Base-by-base conservation (phyloP, 495 filamentous ascomycete species). In the Aspergillus taichungensis region DNA sequence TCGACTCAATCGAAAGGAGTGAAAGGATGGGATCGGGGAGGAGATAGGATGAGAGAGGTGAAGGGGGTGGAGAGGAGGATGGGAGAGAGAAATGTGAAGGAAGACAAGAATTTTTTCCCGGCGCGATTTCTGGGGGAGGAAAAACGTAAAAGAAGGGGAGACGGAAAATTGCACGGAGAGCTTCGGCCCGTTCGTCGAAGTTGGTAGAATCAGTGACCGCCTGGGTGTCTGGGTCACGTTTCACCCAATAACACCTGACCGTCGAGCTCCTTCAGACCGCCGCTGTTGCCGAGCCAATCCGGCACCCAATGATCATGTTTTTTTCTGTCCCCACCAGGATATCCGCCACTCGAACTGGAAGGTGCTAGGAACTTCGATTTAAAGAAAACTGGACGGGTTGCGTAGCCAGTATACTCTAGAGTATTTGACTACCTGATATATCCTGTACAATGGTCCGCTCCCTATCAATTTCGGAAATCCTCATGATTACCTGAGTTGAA, bases 141-240 rank as follows among this genome's bases (percentile, higher is more conserved):
- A 45, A 47, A 45, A 45, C 41, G 49, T 43, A 49, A 52, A 48
- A 52, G 43, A 48, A 51, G 63, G 57, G 57, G 52, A 60, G 43
- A 56, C 49, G 47, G 52, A 67, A 63, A 67, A 83, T 50, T 77
- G 80, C 52, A 52, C 64, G 65, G 66, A 61, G 58, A 67, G 57
- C 62, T 60, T 67, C 62, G 63, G 60, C 51, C 59, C 56, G 18
- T 24, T 52, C 50, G 53, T 69, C 66, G 67, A 69, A 68, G 35
- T 56, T 59, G 56, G 59, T 67, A 55, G 63, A 68, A 69, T 63
- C 60, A 61, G 18, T 24, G 18, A 24, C 18, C 56, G 52, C 42
- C 47, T 54, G 39, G 32, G 34, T 14, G 28, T 37, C 40, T 24
- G 34, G 31, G 18, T 24, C 18, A 24, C 18, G 18, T 24, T 24